Conservation (phyloP, 345 rosid genomes). For the Trapa bicornis region DNA sequence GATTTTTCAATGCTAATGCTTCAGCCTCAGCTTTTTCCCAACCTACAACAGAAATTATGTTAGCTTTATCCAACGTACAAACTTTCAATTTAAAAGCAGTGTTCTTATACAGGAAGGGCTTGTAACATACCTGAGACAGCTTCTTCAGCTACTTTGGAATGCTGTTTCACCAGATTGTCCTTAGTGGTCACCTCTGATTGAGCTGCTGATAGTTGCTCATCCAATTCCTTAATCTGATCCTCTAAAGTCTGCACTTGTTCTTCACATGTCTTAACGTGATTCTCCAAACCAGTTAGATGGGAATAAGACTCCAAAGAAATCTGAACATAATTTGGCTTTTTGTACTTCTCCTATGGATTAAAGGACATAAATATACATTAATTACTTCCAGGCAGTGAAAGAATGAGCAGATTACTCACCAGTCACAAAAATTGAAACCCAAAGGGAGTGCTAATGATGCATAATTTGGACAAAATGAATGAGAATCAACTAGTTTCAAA, state of each 20-base stretch:
- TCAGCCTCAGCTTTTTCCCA: no score
- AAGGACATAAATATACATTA: neutral
- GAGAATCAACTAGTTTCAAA: neutral
- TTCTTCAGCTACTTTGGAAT: slow-evolving; percentile 96
- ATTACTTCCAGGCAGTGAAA: neutral
- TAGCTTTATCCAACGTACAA: no score
- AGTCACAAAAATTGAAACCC: no score
- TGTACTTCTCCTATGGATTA: slow-evolving; percentile 42
- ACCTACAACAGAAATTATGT: no score
- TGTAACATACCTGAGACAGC: slow-evolving; percentile 71
- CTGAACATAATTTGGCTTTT: slow-evolving; percentile 70
- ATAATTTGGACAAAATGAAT: neutral
- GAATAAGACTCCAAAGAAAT: slow-evolving; percentile 80
- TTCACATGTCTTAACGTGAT: slow-evolving; percentile 44
- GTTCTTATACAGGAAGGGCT: neutral
- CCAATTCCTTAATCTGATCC: slow-evolving; percentile 56
- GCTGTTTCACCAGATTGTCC: slow-evolving; percentile 82
- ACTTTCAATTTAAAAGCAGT: no score
- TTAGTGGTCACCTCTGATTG: slow-evolving; percentile 58
- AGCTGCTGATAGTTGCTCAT: slow-evolving; percentile 55
- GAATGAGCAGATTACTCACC: neutral
- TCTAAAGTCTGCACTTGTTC: slow-evolving; percentile 47
- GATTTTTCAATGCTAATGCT: no score
- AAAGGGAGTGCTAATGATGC: neutral
- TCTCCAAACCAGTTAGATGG: slow-evolving; percentile 58